Base-by-base conservation (phyloP, 1,139 yeast species). In the Protomyces inundatus region DNA sequence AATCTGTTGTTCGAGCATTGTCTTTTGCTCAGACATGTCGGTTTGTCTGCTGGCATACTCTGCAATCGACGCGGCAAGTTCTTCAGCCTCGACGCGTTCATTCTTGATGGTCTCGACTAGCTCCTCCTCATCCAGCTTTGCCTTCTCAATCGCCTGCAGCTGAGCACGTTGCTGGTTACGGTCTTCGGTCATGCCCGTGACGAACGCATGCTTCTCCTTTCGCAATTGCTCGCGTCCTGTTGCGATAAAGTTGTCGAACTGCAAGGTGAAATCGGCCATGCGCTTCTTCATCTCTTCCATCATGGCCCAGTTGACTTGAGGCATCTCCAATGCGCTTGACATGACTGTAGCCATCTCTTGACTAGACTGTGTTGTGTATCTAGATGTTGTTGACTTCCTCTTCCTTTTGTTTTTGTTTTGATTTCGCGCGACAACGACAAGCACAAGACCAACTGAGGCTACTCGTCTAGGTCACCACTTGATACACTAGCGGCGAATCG, bases 241-340 rank as follows among this genome's bases (percentile, higher is more conserved):
- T n/a, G 53, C 54, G 23, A 64, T 50, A 52, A 64, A 64, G 36
- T 54, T 52, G 48, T 64, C 66, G 54, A 64, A 59, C 10, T 58
- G 55, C n/a, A 51, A n/a, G 12, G 66, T 64, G 56, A 64, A 64
- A 39, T 55, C 51, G 6, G 50, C 33, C 66, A 64, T 64, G 12
- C 61, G 55, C 34, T 14, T 30, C 39, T 59, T 58, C 39, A 59
- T 36, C 7, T 58, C 60, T 32, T 58, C 10, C 4, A 58, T 32
- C 16, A 12, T 39, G 3, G 39, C 52, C 14, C 51, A 51, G 53
- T 58, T 52, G 16, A 58, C 46, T 1, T 35, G 10, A 5, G 62
- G 62, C 32, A 58, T 35, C 14, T 40, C 34, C 54, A 51, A 16
- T 3, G 45, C 16, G 45, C 53, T 39, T 4, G 55, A 33, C 62